These are phyloP conservation scores for Heritiera littoralis DNA, from an alignment of 345 rosid species.

Conservation along the genomic window DNA sequence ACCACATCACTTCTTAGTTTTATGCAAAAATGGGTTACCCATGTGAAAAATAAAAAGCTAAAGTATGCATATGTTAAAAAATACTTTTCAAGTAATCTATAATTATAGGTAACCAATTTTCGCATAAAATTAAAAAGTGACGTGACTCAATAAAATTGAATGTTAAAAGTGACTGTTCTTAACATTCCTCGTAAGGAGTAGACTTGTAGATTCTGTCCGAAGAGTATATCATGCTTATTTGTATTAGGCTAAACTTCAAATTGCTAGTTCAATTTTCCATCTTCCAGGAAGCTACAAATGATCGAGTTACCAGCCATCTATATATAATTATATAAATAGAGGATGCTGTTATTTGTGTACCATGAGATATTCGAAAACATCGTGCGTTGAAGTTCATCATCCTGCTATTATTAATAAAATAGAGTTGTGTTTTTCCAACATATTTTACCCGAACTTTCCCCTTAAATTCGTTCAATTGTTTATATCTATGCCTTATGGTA, in stretches of 20 bases:
- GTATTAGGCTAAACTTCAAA: background rate
- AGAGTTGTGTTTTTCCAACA: background rate
- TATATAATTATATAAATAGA: background rate
- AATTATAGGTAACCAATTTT: no score
- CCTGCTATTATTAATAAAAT: background rate
- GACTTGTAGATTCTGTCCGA: background rate
- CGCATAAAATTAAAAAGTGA: no score
- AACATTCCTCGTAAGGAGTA: background rate
- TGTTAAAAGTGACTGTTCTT: no score
- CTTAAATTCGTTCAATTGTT: background rate
- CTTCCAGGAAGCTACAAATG: conserved; percentile 1
- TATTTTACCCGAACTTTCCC: background rate
- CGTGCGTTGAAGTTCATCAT: no score
- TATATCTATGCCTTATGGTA: background rate
- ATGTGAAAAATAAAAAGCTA: no score
- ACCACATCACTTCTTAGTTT: no score
- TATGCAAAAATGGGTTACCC: no score
- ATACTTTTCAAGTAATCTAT: no score
- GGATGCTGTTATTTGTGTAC: background rate
- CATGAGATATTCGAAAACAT: no score
- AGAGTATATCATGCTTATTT: background rate
- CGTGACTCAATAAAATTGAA: no score
- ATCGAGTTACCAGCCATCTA: background rate
- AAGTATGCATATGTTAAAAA: no score
- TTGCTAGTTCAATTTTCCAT: background rate